These are phyloP conservation scores for Phylloporus sp. DNA, from an alignment of 768 basidiomycete genomes.

Conservation along the genomic window DNA sequence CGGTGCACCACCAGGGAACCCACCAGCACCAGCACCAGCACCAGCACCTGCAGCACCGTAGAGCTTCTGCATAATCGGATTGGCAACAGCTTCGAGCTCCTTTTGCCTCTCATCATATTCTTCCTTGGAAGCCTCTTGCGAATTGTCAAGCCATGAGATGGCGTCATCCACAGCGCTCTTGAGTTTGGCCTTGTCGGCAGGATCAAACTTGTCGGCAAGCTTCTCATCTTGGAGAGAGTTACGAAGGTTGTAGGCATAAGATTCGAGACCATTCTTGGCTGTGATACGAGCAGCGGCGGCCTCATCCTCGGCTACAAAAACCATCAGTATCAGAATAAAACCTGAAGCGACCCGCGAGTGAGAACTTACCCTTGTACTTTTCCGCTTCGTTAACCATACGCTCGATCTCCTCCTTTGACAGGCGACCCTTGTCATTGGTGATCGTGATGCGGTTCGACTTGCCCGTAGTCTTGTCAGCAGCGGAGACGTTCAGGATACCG, in stretches of 20 bases:
- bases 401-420: conserved; percentile 97
- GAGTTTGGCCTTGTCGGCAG: conserved; percentile 81
- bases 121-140: conserved; percentile 88
- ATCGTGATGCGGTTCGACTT: conserved; percentile 93
- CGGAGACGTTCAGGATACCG: conserved; percentile 93
- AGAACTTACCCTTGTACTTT: conserved; percentile 70
- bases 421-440: conserved; percentile 94
- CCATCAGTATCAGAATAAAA: conserved; percentile 7
- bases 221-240: conserved; percentile 84
- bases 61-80: conserved; percentile 67
- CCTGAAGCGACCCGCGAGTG: background rate
- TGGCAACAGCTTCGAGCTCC: conserved; percentile 83
- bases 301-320: conserved; percentile 68
- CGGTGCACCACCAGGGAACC: conserved; percentile 55
- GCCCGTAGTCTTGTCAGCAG: conserved; percentile 93
- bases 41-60: conserved; percentile 51
- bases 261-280: conserved; percentile 90
- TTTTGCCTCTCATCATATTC: conserved; percentile 93
- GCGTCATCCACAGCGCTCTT: conserved; percentile 76
- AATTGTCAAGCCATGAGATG: conserved; percentile 79
- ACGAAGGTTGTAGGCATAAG: conserved; percentile 92
- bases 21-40: conserved; percentile 40
- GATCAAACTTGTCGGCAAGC: conserved; percentile 81
- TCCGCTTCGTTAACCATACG: conserved; percentile 96
- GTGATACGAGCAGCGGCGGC: conserved; percentile 77